These are phyloP conservation scores for Lodderomyces margitis DNA, from an alignment of 1,139 yeast genomes.

Conservation along the genomic window DNA sequence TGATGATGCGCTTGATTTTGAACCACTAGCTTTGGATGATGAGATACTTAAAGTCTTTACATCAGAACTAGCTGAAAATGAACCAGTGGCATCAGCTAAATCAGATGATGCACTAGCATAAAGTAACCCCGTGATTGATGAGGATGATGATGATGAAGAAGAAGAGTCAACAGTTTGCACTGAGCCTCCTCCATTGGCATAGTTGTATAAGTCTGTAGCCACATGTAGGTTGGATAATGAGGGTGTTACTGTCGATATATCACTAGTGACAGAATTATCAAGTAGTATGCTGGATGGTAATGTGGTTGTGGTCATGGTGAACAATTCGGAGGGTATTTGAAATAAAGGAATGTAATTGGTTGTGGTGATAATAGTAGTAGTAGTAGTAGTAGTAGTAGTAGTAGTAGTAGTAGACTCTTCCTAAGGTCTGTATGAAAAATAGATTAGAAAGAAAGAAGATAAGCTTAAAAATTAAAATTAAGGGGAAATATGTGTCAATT, in stretches of 20 bases:
- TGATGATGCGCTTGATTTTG: neutral
- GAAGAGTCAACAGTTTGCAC: neutral
- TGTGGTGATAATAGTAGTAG: neutral
- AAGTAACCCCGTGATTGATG: conserved; percentile 6
- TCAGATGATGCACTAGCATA: conserved; percentile 9
- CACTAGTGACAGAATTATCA: conserved; percentile 4
- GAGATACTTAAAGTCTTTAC: conserved; percentile 10
- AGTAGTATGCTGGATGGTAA: conserved; percentile 8
- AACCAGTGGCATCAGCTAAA: conserved; percentile 8
- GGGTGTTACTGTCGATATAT: conserved; percentile 12
- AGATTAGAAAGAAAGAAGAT: neutral
- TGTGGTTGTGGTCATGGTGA: neutral
- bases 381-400: too few species aligned
- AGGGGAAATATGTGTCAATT: neutral
- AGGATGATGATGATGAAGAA: conserved; percentile 1
- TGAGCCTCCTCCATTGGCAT: conserved; percentile 7
- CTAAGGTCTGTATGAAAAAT: too few species aligned
- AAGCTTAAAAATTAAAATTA: too few species aligned
- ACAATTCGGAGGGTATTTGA: neutral
- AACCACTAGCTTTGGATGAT: conserved; percentile 1
- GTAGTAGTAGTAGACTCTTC: too few species aligned
- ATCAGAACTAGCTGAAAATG: conserved; percentile 14
- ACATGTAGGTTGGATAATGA: conserved; percentile 13
- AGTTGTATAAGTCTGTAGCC: conserved; percentile 9
- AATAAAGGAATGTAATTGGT: neutral